Conservation (phyloP, 2,329 filamentous ascomycete genomes). For the Cercospora canescens region DNA sequence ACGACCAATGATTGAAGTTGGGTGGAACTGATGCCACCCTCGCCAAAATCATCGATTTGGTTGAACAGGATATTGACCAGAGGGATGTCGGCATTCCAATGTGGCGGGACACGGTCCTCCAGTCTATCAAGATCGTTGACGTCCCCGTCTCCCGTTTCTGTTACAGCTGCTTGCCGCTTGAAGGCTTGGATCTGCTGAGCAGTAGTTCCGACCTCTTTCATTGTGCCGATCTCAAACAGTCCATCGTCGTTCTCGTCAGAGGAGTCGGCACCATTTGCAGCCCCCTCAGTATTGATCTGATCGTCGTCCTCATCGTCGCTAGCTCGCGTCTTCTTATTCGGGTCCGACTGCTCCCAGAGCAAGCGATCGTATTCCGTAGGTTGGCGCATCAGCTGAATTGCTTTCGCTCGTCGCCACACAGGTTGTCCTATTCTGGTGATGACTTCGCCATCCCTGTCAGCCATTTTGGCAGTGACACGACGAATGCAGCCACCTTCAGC, state of each 20-base stretch:
- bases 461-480: conserved; percentile 15
- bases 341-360: conserved; percentile 22
- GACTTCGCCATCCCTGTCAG: conserved; percentile 22
- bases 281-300: conserved; percentile 1
- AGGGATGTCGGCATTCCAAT: conserved; percentile 56
- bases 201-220: conserved; percentile 5
- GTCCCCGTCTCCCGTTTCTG: conserved; percentile 21
- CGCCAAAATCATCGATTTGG: conserved; percentile 48
- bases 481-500: conserved; percentile 43
- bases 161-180: neutral
- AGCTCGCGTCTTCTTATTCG: neutral
- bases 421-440: conserved; percentile 9
- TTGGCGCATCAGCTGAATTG: conserved; percentile 43
- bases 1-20: conserved; percentile 39
- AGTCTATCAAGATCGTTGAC: conserved; percentile 13
- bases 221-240: conserved; percentile 7
- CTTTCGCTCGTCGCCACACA: conserved; percentile 10
- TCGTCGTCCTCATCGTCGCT: conserved; percentile 14
- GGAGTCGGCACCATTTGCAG: neutral
- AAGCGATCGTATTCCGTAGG: conserved; percentile 35
- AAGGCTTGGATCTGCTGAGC: neutral
- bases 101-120: conserved; percentile 44
- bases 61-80: conserved; percentile 56
- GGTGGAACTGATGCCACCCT: conserved; percentile 51
- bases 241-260: conserved; percentile 9